phyloP scores from a whole-genome alignment of 805 yeast genomes.

The Candida peoriensis region DNA sequence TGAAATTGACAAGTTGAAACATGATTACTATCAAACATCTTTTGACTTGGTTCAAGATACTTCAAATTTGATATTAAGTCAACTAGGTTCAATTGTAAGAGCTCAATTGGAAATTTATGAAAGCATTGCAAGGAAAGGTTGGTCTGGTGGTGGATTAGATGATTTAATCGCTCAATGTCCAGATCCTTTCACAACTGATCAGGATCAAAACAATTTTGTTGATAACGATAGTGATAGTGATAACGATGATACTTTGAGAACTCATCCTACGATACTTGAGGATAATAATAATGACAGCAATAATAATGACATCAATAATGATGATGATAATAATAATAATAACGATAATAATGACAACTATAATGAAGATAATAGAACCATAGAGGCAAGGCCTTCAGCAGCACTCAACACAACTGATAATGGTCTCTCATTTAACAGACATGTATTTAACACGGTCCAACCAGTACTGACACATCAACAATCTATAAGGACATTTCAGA shows the following conservation, averaged over 20 bases:
- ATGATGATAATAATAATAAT: slow-evolving; percentile 1
- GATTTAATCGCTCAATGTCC: slow-evolving; percentile 57
- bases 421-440: slow-evolving; percentile 13
- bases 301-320: slow-evolving; percentile 2
- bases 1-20: slow-evolving; percentile 70
- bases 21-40: slow-evolving; percentile 65
- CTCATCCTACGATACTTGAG: not conserved
- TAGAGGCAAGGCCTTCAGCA: not conserved
- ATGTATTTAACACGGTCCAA: slow-evolving; percentile 4
- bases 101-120: slow-evolving; percentile 82
- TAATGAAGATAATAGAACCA: slow-evolving; percentile 3
- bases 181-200: slow-evolving; percentile 48
- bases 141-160: slow-evolving; percentile 86
- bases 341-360: slow-evolving; percentile 5
- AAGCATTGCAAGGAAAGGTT: slow-evolving; percentile 76
- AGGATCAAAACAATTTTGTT: slow-evolving; percentile 12
- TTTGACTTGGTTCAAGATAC: slow-evolving; percentile 58
- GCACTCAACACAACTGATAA: slow-evolving; percentile 3
- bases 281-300: slow-evolving; percentile 9
- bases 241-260: not conserved
- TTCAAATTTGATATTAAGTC: slow-evolving; percentile 46
- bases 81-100: slow-evolving; percentile 60
- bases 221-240: slow-evolving; percentile 2
- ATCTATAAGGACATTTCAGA: slow-evolving; percentile 10
- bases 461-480: slow-evolving; percentile 16